Evolutionary conservation across 2,329 filamentous ascomycete genomes (phyloP).

Genomic region (Phoma sp.): DNA sequence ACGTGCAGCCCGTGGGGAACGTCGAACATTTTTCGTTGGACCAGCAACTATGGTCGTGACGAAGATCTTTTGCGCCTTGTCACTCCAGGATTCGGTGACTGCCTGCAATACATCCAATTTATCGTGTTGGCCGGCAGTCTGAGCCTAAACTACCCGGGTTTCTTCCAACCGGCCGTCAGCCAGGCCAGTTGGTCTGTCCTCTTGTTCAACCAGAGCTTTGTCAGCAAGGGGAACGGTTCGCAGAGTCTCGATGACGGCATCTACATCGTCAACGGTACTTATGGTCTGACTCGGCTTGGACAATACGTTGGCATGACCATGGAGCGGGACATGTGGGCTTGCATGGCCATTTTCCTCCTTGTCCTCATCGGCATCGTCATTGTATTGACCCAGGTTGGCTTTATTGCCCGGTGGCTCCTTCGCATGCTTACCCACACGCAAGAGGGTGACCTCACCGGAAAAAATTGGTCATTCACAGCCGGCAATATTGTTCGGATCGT

Average conservation of each 20-base stretch:
- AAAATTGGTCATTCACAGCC: constrained; percentile 82
- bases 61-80: constrained; percentile 89
- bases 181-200: constrained; percentile 87
- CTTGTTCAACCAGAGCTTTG: constrained; percentile 92
- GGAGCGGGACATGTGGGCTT: constrained; percentile 85
- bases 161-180: constrained; percentile 89
- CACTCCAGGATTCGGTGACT: constrained; percentile 95
- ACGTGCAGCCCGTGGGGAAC: constrained; percentile 96
- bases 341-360: constrained; percentile 90
- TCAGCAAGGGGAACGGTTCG: constrained; percentile 71
- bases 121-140: constrained; percentile 86
- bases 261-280: constrained; percentile 79
- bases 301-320: constrained; percentile 83
- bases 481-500: constrained; percentile 74
- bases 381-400: constrained; percentile 76
- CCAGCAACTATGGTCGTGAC: constrained; percentile 96
- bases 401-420: constrained; percentile 77
- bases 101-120: constrained; percentile 96
- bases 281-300: constrained; percentile 79
- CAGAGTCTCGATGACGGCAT: constrained; percentile 80
- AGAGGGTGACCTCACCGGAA: constrained; percentile 87
- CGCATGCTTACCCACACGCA: constrained; percentile 73
- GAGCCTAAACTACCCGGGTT: constrained; percentile 89
- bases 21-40: constrained; percentile 89
- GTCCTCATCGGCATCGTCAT: constrained; percentile 75